A percentile compares a stretch with the other conserved stretches of the same genome.
Evolutionary conservation across 2,329 filamentous ascomycete species (phyloP).

Genomic region (Phaeoacremonium minimum): DNA sequence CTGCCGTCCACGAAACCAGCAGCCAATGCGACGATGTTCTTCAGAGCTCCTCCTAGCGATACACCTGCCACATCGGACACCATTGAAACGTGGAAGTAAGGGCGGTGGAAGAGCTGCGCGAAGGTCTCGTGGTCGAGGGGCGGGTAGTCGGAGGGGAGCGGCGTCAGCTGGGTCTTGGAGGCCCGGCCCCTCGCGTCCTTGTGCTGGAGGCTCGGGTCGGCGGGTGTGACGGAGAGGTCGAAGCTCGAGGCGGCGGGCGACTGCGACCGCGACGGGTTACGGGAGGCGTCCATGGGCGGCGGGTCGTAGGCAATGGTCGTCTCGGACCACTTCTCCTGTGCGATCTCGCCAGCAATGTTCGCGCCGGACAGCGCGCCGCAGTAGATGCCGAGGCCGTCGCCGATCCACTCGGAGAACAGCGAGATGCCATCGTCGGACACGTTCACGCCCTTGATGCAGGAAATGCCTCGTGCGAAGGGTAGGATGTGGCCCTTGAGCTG

Average conservation of each 20-base stretch:
- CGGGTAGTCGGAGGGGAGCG: conserved; percentile 78
- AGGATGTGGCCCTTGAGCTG: conserved; percentile 84
- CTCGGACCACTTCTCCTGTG: conserved; percentile 92
- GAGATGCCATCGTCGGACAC: conserved; percentile 82
- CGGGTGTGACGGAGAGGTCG: conserved; percentile 42
- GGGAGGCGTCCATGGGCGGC: conserved; percentile 75
- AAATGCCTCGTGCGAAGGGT: conserved; percentile 88
- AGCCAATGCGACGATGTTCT: conserved; percentile 93
- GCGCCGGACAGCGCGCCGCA: conserved; percentile 92
- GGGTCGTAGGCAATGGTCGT: conserved; percentile 97
- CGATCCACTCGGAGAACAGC: conserved; percentile 93
- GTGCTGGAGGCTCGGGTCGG: conserved; percentile 45
- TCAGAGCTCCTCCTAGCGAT: conserved; percentile 88
- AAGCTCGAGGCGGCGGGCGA: conserved; percentile 42
- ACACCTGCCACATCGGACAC: conserved; percentile 95
- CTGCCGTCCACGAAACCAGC: conserved; percentile 93
- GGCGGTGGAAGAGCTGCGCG: conserved; percentile 84
- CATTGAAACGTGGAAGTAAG: conserved; percentile 95
- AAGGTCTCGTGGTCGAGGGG: conserved; percentile 81
- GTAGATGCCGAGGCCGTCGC: conserved; percentile 87
- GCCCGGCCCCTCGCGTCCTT: conserved; percentile 64
- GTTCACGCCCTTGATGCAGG: conserved; percentile 97
- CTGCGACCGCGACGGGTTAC: conserved; percentile 56
- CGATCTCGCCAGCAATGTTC: conserved; percentile 94
- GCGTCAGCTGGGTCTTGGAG: conserved; percentile 66